Percentiles rank a stretch among this genome's conserved stretches.
phyloP scores from a whole-genome alignment of 1,284 basidiomycete species.

The Singerocomus inundabilis region DNA sequence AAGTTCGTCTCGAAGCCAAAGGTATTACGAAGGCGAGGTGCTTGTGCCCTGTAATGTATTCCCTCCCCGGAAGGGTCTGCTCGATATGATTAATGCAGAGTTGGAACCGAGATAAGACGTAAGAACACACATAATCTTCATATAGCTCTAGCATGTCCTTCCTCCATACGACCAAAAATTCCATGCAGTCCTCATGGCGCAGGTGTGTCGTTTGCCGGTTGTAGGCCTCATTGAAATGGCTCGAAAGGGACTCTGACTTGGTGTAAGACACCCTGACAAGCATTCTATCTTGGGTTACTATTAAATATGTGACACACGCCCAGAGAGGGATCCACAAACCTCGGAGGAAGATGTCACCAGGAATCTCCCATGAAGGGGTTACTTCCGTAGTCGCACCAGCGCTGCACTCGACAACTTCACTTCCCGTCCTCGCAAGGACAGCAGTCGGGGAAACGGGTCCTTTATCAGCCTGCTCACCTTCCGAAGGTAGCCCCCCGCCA shows the following conservation, averaged over 20 bases:
- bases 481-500: conserved; percentile 21
- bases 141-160: conserved; percentile 75
- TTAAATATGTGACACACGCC: conserved; percentile 14
- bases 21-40: conserved; percentile 70
- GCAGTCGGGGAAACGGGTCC: conserved; percentile 52
- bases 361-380: conserved; percentile 22
- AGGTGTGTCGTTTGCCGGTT: conserved; percentile 63
- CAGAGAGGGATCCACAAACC: conserved; percentile 42
- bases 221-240: conserved; percentile 65
- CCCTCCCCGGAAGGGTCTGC: conserved; percentile 60
- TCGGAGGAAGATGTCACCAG: conserved; percentile 57
- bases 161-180: conserved; percentile 80
- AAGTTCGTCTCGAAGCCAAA: conserved; percentile 55
- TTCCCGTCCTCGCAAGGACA: conserved; percentile 56
- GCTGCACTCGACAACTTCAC: conserved; percentile 55
- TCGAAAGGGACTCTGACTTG: conserved; percentile 48
- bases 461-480: conserved; percentile 29
- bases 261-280: conserved; percentile 71
- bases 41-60: conserved; percentile 64
- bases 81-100: conserved; percentile 8
- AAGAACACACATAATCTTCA: conserved; percentile 63
- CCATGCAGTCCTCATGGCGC: conserved; percentile 67
- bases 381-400: conserved; percentile 50
- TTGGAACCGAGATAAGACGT: neutral
- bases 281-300: conserved; percentile 69